Conservation (phyloP, 2,329 filamentous ascomycete species). For the Hymenoscyphus scutula region DNA sequence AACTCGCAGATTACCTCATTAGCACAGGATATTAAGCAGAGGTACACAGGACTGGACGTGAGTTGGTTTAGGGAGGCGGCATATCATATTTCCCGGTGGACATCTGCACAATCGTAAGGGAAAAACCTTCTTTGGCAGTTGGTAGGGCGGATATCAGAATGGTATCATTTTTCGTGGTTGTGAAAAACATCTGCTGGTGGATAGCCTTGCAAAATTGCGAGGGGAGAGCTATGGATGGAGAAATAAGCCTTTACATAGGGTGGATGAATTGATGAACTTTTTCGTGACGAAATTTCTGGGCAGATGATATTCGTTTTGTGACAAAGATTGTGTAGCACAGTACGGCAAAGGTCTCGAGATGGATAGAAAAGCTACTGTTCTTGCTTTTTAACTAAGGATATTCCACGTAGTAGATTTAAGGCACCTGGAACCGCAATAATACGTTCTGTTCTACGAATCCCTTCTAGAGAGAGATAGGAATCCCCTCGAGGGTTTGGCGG, state of each 20-base stretch:
- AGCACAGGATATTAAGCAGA: constrained; percentile 61
- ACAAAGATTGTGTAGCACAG: not conserved
- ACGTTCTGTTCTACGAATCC: too few species aligned
- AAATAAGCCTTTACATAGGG: constrained; percentile 29
- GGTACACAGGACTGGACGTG: not conserved
- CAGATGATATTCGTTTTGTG: constrained; percentile 6
- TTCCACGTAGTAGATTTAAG: too few species aligned
- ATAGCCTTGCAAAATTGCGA: constrained; percentile 24
- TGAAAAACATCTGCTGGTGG: constrained; percentile 20
- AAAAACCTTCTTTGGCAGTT: constrained; percentile 24
- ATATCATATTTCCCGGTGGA: constrained; percentile 6
- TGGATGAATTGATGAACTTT: constrained; percentile 27
- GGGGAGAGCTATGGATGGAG: constrained; percentile 9
- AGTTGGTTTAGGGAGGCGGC: constrained; percentile 3
- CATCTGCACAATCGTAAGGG: constrained; percentile 23
- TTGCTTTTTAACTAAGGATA: not conserved
- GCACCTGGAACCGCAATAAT: too few species aligned
- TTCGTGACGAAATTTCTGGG: constrained; percentile 8
- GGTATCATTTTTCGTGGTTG: constrained; percentile 25
- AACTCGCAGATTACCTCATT: constrained; percentile 83
- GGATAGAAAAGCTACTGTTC: not conserved
- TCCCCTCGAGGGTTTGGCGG: not conserved
- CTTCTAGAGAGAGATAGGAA: too few species aligned
- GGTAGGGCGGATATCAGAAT: constrained; percentile 31
- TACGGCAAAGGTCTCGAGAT: too few species aligned